phyloP scores from a whole-genome alignment of 2,329 filamentous ascomycete genomes.

The Fusarium humuli region DNA sequence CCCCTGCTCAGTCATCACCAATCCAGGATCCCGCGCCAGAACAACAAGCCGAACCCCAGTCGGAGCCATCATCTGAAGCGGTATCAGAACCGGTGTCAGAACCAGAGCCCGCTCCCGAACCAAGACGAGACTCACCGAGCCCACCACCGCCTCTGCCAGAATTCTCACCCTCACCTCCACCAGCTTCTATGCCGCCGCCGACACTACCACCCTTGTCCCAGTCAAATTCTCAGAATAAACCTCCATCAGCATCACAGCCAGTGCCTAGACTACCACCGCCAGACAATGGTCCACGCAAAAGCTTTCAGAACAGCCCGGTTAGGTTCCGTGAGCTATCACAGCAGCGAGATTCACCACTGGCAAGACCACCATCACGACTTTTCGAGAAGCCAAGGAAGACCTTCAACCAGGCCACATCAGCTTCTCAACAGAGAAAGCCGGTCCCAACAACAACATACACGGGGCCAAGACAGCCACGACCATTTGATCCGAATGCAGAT shows the following conservation, averaged over 20 bases:
- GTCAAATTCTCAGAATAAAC: constrained; percentile 1
- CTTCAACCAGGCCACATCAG: background rate
- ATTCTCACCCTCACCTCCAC: constrained; percentile 15
- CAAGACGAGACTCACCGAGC: background rate
- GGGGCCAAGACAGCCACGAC: constrained; percentile 7
- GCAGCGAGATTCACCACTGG: constrained; percentile 62
- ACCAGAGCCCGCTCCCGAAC: background rate
- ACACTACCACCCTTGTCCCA: constrained; percentile 23
- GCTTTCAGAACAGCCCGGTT: constrained; percentile 71
- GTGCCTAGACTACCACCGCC: constrained; percentile 47
- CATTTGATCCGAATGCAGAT: constrained; percentile 56
- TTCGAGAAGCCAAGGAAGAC: constrained; percentile 29
- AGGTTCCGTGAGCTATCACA: constrained; percentile 54
- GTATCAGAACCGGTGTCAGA: background rate
- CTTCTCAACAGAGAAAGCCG: background rate
- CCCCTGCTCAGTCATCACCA: background rate
- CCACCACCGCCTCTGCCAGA: constrained; percentile 3
- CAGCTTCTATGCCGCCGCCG: constrained; percentile 35
- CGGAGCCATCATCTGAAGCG: background rate
- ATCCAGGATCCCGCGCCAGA: background rate
- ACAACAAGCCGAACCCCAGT: background rate
- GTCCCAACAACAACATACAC: background rate
- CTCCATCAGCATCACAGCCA: constrained; percentile 25
- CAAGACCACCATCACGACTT: constrained; percentile 54
- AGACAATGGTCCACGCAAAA: constrained; percentile 66